Evolutionary conservation across 306 rosid genomes (phyloP).

Genomic region (Cucumis hystrix): DNA sequence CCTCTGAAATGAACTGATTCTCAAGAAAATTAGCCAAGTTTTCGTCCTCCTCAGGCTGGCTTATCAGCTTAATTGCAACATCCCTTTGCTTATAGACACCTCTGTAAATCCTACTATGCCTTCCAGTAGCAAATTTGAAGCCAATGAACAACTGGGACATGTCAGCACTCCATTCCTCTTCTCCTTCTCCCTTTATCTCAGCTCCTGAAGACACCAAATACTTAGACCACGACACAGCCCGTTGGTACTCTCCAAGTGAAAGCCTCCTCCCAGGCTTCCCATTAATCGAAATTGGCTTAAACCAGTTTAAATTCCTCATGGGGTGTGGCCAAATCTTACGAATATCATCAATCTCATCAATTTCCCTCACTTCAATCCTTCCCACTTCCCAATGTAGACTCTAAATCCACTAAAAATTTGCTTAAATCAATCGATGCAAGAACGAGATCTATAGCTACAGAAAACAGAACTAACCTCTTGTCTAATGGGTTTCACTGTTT

Average conservation of each 20-base stretch:
- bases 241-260: slow-evolving; percentile 65
- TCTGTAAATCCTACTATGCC: slow-evolving; percentile 86
- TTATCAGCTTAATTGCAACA: slow-evolving; percentile 80
- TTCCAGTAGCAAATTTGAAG: slow-evolving; percentile 67
- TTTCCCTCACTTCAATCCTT: not conserved
- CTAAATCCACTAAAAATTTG: not conserved
- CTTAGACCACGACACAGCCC: slow-evolving; percentile 97
- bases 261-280: slow-evolving; percentile 39
- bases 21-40: slow-evolving; percentile 61
- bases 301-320: slow-evolving; percentile 27
- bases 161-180: slow-evolving; percentile 94
- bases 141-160: slow-evolving; percentile 81
- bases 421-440: not conserved
- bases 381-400: not conserved
- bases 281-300: slow-evolving; percentile 36
- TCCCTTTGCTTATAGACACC: slow-evolving; percentile 65
- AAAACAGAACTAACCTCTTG: slow-evolving; percentile 1
- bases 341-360: slow-evolving; percentile 32
- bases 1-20: slow-evolving; percentile 80
- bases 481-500: slow-evolving; percentile 1
- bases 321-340: slow-evolving; percentile 15
- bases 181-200: slow-evolving; percentile 74
- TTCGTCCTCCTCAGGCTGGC: slow-evolving; percentile 85
- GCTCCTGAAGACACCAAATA: slow-evolving; percentile 81
- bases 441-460: slow-evolving; percentile 10